Evolutionary conservation across 2,329 filamentous ascomycete genomes (phyloP).

Genomic region (Fusarium bulbicola): DNA sequence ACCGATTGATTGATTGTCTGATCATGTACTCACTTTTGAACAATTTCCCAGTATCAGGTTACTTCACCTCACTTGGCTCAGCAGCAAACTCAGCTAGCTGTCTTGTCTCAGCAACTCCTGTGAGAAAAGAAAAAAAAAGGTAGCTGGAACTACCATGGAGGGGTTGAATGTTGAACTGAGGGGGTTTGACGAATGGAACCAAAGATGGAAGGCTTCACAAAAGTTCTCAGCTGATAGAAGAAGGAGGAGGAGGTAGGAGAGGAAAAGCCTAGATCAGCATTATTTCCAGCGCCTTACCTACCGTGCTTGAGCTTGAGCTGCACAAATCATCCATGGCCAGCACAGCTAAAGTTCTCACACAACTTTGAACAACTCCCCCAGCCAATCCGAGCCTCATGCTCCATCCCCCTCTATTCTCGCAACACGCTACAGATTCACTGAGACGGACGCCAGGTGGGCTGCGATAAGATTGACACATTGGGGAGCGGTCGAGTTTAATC

Average conservation of each 20-base stretch:
- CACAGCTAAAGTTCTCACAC: conserved; percentile 34
- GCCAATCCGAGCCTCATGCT: conserved; percentile 28
- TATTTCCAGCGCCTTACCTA: conserved; percentile 15
- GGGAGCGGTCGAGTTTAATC: background rate
- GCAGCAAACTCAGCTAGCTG: background rate
- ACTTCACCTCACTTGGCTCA: background rate
- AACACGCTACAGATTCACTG: conserved; percentile 19
- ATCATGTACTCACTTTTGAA: conserved; percentile 26
- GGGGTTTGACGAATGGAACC: conserved; percentile 24
- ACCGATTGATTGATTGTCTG: conserved; percentile 16
- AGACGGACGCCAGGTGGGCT: background rate
- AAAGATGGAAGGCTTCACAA: conserved; percentile 22
- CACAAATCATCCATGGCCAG: conserved; percentile 36
- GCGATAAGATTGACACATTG: background rate
- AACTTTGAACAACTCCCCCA: conserved; percentile 33
- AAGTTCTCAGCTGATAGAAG: conserved; percentile 26
- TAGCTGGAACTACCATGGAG: conserved; percentile 14
- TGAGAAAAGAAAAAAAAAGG: background rate
- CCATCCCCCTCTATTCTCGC: conserved; percentile 24
- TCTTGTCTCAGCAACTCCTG: background rate
- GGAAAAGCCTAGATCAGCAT: conserved; percentile 9
- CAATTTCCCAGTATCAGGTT: background rate
- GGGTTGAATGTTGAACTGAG: conserved; percentile 11
- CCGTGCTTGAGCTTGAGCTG: conserved; percentile 13
- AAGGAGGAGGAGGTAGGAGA: conserved; percentile 19